Evolutionary conservation across 805 yeast genomes (phyloP), one percentile per base, ranked within the genome.

Genomic region (Metschnikowia hibisci): DNA sequence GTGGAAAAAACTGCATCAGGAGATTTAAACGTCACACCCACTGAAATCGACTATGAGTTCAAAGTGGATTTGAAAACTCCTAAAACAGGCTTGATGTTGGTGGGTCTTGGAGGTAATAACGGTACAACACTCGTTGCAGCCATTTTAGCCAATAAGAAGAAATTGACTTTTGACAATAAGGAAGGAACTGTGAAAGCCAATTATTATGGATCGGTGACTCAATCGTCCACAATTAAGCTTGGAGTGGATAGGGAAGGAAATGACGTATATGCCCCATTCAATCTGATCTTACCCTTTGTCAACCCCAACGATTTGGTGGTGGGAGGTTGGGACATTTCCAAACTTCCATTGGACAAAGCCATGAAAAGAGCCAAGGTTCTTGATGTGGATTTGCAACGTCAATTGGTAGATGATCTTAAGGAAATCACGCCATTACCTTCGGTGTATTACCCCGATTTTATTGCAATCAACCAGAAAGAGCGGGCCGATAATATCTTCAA

Each of bases 41-140:
- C 82, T 42, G 60, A 76, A 44, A 76, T 76, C 51, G 84, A 87
- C 52, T 87, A 87, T 60, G 83, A 88, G 61, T 91, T 90, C 76
- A 87, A 87, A 66, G 82, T 87, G 40, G 95, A 88, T 55, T 75
- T 87, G 61, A 76, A 74, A 44, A 80, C 82, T 34, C 96, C 96
- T 55, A 88, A 84, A 66, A 77, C 88, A 38, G 98, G 98, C 56
- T 73, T 90, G 50, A 67, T 90, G 80, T 75, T 91, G 50, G 97
- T 90, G 28, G 98, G 98, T 55, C 75, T 90, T 53, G 97, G 97
- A 56, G 98, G 98, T 67, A 90, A 90, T 75, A 90, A 90, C 61
- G 98, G 97, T 66, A 77, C 96, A 46, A 90, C 98, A 11, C 75
- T 91, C 52, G 79, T 89, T 42, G 89, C 91, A 34, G 83, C 96